phyloP scores from a whole-genome alignment of 495 filamentous ascomycete genomes.

The Neurospora discreta region DNA sequence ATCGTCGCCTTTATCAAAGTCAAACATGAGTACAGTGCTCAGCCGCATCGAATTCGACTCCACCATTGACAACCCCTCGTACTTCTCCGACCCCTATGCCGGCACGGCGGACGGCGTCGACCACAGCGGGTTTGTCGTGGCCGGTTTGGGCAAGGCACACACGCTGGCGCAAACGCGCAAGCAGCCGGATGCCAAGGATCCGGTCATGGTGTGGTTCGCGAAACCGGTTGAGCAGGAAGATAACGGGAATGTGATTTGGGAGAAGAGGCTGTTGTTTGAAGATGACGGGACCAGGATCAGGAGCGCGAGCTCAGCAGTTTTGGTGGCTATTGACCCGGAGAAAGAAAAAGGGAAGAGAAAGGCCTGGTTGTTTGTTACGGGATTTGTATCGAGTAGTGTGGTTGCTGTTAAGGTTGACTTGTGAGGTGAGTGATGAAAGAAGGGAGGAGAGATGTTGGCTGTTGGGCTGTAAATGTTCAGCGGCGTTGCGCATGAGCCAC shows the following conservation, averaged over 20 bases:
- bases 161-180: constrained; percentile 21
- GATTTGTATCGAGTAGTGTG: constrained; percentile 42
- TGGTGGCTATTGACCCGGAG: constrained; percentile 40
- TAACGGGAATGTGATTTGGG: constrained; percentile 18
- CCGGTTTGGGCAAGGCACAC: constrained; percentile 34
- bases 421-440: constrained; percentile 2
- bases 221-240: constrained; percentile 11
- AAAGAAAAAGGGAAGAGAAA: constrained; percentile 19
- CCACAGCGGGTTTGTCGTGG: constrained; percentile 43
- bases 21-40: constrained; percentile 29
- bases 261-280: constrained; percentile 41
- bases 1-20: constrained; percentile 23
- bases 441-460: neutral
- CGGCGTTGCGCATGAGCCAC: neutral
- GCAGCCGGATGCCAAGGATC: constrained; percentile 30
- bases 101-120: constrained; percentile 35
- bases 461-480: neutral
- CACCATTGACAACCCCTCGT: constrained; percentile 47
- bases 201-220: constrained; percentile 39
- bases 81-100: constrained; percentile 41
- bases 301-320: constrained; percentile 39
- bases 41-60: constrained; percentile 32
- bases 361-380: constrained; percentile 49
- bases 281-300: constrained; percentile 46
- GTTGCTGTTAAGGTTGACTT: constrained; percentile 45